Percentiles rank a stretch among this genome's conserved stretches.
Conservation (phyloP, 345 rosid genomes). For the Trapa incisa region DNA sequence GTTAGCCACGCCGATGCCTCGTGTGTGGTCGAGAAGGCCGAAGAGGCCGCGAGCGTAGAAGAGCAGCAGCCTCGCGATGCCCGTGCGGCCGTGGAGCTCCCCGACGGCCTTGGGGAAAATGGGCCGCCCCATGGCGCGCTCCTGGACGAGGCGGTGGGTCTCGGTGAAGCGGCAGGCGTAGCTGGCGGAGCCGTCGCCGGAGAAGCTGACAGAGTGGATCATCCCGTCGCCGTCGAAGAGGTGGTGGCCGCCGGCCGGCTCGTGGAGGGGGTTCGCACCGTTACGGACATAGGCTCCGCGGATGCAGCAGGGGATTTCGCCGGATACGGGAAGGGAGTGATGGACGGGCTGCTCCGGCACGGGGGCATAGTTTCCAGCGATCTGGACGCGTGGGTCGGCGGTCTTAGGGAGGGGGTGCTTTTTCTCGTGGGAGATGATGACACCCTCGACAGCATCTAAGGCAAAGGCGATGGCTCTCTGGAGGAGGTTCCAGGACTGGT, state of each 20-base stretch:
- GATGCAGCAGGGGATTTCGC: constrained; percentile 52
- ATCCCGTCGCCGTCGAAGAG: constrained; percentile 87
- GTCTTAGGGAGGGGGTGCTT: constrained; percentile 61
- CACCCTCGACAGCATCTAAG: constrained; percentile 42
- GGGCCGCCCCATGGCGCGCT: constrained; percentile 49
- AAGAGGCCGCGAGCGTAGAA: constrained; percentile 57
- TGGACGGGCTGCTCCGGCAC: constrained; percentile 52
- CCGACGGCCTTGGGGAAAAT: constrained; percentile 83
- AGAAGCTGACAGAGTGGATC: constrained; percentile 66
- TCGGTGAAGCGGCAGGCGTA: constrained; percentile 76
- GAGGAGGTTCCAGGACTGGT: constrained; percentile 31
- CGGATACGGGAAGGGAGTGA: constrained; percentile 43
- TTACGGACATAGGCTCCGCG: constrained; percentile 61
- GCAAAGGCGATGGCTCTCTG: constrained; percentile 48
- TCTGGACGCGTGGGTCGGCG: constrained; percentile 58
- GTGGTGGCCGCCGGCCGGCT: constrained; percentile 80
- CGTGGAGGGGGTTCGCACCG: constrained; percentile 84
- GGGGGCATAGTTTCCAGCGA: constrained; percentile 74
- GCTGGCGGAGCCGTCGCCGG: constrained; percentile 40
- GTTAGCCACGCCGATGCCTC: constrained; percentile 77
- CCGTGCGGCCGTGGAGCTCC: constrained; percentile 85
- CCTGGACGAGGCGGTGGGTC: constrained; percentile 62
- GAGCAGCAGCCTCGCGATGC: constrained; percentile 62
- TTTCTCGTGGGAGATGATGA: constrained; percentile 44
- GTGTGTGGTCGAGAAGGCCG: constrained; percentile 51